phyloP scores from a whole-genome alignment of 1,284 basidiomycete species.

The Sporisorium scitamineum region DNA sequence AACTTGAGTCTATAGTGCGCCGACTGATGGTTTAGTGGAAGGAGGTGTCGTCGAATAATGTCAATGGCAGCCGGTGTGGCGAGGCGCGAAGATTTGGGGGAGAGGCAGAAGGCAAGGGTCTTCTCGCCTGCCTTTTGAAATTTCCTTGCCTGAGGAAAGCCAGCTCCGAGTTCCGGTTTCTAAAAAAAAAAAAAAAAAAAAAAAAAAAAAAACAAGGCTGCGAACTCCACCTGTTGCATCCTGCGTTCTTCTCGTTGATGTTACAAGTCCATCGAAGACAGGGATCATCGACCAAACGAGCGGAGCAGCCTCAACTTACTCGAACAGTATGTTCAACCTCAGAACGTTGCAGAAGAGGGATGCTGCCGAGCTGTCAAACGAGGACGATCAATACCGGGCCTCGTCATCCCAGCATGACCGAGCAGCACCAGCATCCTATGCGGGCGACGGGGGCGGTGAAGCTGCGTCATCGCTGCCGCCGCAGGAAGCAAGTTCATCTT shows the following conservation, averaged over 20 bases:
- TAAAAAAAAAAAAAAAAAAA: no score
- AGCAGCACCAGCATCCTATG: not conserved
- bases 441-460: not conserved
- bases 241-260: not conserved
- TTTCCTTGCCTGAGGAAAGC: not conserved
- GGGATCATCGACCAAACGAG: not conserved
- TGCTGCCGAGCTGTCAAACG: not conserved
- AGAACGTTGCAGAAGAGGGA: slow-evolving; percentile 38
- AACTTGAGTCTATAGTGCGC: not conserved
- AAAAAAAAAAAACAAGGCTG: not conserved
- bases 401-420: slow-evolving; percentile 1
- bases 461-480: not conserved
- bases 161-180: slow-evolving; percentile 4
- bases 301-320: not conserved
- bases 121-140: not conserved
- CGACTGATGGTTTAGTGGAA: no score
- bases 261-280: not conserved
- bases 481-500: not conserved
- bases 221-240: slow-evolving; percentile 8
- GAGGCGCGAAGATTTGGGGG: not conserved
- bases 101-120: slow-evolving; percentile 1
- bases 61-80: slow-evolving; percentile 13
- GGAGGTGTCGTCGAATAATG: not conserved
- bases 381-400: slow-evolving; percentile 8
- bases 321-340: slow-evolving; percentile 23